Conservation (phyloP, 305 asterid genomes). For the Caryopteris hybrid region DNA sequence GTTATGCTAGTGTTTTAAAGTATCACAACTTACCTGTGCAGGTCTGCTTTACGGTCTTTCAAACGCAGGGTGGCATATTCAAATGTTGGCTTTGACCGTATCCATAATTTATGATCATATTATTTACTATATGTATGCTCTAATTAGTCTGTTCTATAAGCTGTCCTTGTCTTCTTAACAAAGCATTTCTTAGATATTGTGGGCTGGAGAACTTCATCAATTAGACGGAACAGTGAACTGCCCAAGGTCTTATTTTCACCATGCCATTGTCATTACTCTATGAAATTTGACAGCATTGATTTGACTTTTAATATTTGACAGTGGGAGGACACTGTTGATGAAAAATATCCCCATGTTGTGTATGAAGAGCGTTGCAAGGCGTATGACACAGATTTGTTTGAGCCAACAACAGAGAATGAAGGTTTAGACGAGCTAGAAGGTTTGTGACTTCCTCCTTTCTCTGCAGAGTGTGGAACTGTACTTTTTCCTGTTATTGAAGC, state of each 20-base stretch:
- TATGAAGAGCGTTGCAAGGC: slow-evolving; percentile 95
- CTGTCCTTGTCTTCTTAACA: slow-evolving; percentile 39
- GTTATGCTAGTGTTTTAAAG: not conserved
- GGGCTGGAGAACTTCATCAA: slow-evolving; percentile 99
- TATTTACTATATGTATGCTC: not conserved
- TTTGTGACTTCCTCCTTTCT: slow-evolving; percentile 27
- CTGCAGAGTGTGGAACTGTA: not conserved
- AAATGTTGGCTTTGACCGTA: slow-evolving; percentile 85
- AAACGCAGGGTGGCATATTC: slow-evolving; percentile 83
- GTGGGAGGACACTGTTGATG: slow-evolving; percentile 86
- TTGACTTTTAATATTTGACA: slow-evolving; percentile 29
- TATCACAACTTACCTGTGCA: slow-evolving; percentile 29
- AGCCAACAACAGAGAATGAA: slow-evolving; percentile 38
- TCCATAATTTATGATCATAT: slow-evolving; percentile 35
- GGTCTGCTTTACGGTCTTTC: slow-evolving; percentile 77
- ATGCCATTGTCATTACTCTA: slow-evolving; percentile 1
- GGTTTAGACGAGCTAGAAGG: slow-evolving; percentile 79
- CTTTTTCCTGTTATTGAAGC: not conserved
- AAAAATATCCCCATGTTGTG: slow-evolving; percentile 92
- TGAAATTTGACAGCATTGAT: not conserved
- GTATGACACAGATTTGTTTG: slow-evolving; percentile 44
- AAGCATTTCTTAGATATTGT: slow-evolving; percentile 66
- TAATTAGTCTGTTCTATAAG: not conserved
- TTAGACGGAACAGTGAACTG: slow-evolving; percentile 79
- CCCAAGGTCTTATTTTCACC: slow-evolving; percentile 62